Evolutionary conservation across 352 stramenopile species (phyloP), one percentile per base, ranked within the genome.

Genomic region (Phytophthora melonis): DNA sequence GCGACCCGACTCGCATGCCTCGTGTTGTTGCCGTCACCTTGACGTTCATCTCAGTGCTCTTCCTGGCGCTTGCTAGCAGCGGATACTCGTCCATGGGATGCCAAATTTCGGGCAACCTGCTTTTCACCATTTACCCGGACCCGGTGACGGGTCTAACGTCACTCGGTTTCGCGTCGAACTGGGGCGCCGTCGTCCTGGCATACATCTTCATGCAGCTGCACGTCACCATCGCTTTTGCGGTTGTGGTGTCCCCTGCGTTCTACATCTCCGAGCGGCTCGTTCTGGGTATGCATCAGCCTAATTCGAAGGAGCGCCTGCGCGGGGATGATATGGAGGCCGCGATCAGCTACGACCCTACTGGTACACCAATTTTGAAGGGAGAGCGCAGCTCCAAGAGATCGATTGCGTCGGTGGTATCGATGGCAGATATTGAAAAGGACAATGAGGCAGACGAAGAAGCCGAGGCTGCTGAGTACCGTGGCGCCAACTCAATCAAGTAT

Each of bases 31-130:
- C 34, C 49, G 79, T 84, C 4, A 89, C 84, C 36, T 47, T 91
- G 36, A 74, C 56, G 2, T 70, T 89, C 54, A 72, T 84, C n/a
- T 87, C 82, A 36, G 39, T 68, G 1, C 68, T 86, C 43, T 90
- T 90, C 67, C 36, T 88, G 19, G 58, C 71, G 18, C 59, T 91
- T 16, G 83, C 72, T 0, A 60, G 58, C 39, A 78, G 72, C 3
- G 83, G 72, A 32, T 88, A 88, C 68, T 86, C 80, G 45, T 66
- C 72, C 0, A 68, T 89, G 8, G 83, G 83, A 4, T 88, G 83
- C 70, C 83, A 88, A 66, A 88, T 90, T 50, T 74, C 70, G 1
- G 77, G 81, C 45, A 90, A 90, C 63, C 50, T 89, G 59, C 70
- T 89, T 32, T 91, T 85, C 65, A 79, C 79, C 2, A 87, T 91